Evolutionary conservation across 805 yeast species (phyloP).

Genomic region (Kuraishia hungarica): DNA sequence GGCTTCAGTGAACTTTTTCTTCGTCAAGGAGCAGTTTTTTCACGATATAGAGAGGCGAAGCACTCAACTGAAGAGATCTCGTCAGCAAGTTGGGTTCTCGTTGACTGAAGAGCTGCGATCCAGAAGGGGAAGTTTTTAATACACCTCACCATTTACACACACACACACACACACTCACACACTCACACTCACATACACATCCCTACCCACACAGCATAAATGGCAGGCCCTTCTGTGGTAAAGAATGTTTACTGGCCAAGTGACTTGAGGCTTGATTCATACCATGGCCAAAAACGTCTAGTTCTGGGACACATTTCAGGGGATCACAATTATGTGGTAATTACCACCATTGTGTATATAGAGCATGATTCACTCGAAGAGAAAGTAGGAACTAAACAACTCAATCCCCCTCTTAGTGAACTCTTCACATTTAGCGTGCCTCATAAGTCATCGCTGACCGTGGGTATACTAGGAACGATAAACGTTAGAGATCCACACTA

Average conservation of each 20-base stretch:
- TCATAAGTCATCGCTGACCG: not conserved
- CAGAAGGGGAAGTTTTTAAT: constrained; percentile 1
- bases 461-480: not conserved
- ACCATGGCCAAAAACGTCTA: constrained; percentile 7
- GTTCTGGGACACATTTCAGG: constrained; percentile 17
- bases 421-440: not conserved
- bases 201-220: not conserved
- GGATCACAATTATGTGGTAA: not conserved
- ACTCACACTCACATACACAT: too few species aligned
- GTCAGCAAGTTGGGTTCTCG: not conserved
- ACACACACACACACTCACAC: too few species aligned
- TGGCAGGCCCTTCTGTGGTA: not conserved
- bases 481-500: not conserved
- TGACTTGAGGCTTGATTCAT: constrained; percentile 10
- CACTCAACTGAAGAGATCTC: not conserved
- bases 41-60: not conserved
- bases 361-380: not conserved
- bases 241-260: constrained; percentile 22
- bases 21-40: constrained; percentile 1
- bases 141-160: too few species aligned
- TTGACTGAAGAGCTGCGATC: not conserved
- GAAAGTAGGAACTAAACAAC: not conserved
- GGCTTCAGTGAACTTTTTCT: not conserved
- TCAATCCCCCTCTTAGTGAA: not conserved
- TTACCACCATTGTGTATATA: constrained; percentile 1